Evolutionary conservation across 768 basidiomycete genomes (phyloP).

Genomic region (Mycena metata): DNA sequence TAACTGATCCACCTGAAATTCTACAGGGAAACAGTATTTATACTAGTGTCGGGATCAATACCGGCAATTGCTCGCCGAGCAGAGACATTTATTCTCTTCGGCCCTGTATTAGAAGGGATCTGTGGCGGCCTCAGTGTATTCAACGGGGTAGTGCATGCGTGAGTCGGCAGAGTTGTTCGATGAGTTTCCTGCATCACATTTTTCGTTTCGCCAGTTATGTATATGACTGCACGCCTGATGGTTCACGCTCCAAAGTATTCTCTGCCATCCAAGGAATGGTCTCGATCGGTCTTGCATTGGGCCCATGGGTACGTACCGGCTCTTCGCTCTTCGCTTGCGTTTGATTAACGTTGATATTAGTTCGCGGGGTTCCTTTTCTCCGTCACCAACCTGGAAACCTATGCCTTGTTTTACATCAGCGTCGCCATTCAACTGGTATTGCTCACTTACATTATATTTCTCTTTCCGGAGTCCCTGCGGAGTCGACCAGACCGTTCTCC

Average conservation of each 20-base stretch:
- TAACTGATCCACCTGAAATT: slow-evolving; percentile 25
- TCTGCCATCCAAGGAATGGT: slow-evolving; percentile 80
- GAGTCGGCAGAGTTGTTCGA: neutral
- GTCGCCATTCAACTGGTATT: slow-evolving; percentile 53
- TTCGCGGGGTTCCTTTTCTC: slow-evolving; percentile 69
- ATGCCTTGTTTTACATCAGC: slow-evolving; percentile 61
- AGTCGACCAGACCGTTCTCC: slow-evolving; percentile 40
- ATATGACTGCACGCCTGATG: slow-evolving; percentile 66
- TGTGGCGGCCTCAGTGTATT: slow-evolving; percentile 79
- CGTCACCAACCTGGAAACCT: slow-evolving; percentile 68
- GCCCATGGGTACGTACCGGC: slow-evolving; percentile 74
- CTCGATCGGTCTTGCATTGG: slow-evolving; percentile 82
- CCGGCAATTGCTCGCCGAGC: slow-evolving; percentile 71
- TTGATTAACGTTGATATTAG: slow-evolving; percentile 41
- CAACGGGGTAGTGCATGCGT: slow-evolving; percentile 78
- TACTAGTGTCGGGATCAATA: slow-evolving; percentile 79
- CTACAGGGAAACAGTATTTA: slow-evolving; percentile 80
- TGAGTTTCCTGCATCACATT: slow-evolving; percentile 57
- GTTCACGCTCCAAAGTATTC: slow-evolving; percentile 68
- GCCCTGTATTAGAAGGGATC: slow-evolving; percentile 84
- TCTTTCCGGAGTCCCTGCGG: slow-evolving; percentile 69
- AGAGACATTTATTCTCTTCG: slow-evolving; percentile 74
- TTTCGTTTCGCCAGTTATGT: slow-evolving; percentile 60
- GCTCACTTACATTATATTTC: slow-evolving; percentile 56
- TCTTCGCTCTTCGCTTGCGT: neutral